phyloP scores from a whole-genome alignment of 164 flowering plant genomes.

The Litsea cubeba region DNA sequence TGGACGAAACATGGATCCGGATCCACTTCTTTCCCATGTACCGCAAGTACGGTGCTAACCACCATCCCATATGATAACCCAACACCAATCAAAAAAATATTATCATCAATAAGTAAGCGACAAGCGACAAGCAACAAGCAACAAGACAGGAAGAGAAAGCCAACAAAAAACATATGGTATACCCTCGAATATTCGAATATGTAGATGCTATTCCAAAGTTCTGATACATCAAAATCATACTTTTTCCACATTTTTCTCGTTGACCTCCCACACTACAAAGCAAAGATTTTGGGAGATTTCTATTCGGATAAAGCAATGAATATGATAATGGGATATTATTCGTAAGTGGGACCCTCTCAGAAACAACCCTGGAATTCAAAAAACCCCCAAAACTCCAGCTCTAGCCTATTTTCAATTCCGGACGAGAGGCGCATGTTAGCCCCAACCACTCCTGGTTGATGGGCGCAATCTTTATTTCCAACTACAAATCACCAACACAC shows the following conservation, averaged over 20 bases:
- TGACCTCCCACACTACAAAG: background rate
- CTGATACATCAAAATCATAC: too few species aligned
- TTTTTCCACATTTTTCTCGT: background rate
- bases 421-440: too few species aligned
- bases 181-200: background rate
- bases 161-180: background rate
- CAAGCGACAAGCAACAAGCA: too few species aligned
- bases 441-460: background rate
- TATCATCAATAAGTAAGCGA: too few species aligned
- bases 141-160: background rate
- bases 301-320: background rate
- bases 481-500: background rate
- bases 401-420: conserved; percentile 1
- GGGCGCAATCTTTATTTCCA: background rate
- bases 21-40: too few species aligned
- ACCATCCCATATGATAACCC: too few species aligned
- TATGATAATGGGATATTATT: background rate
- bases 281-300: background rate
- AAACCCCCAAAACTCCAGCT: background rate
- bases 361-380: background rate
- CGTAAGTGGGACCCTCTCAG: background rate
- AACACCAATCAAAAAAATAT: too few species aligned
- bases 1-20: too few species aligned
- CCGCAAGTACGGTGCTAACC: too few species aligned
- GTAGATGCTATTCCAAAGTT: background rate